Base-by-base conservation (phyloP, 768 basidiomycete species). In the Leccinum subtestaceum region DNA sequence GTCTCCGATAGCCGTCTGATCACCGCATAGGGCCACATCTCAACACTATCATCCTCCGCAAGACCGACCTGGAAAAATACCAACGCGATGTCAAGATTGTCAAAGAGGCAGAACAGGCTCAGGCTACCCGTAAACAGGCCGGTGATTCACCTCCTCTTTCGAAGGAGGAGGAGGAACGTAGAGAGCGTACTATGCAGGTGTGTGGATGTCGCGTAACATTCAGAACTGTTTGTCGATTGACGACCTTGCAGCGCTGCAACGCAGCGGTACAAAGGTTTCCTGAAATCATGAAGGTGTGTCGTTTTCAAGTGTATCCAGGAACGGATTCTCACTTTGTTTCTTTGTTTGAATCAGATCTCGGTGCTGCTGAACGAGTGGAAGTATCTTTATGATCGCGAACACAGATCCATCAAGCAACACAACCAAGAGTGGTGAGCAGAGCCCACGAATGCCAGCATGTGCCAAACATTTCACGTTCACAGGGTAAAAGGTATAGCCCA, bases 401-500 rank as follows among this genome's bases (percentile, higher is more conserved):
- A 52, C 3, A 53, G 36, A 12, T 27, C 5, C 0, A n/a, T 59
- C 9, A 65, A 65, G 50, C 57, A 19, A 2, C 4, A 25, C 3
- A 69, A 66, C 50, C 25, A 49, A 13, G 0, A 0, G 8, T 73
- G 67, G 74, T 70, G 40, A 56, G 62, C 43, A 36, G 12, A 11
- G 6, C 2, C 4, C 2, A 1, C 7, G 17, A 15, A 38, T 25
- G 12, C 3, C 8, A 15, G 47, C 11, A 54, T 52, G 38, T 32
- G 19, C 13, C 36, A 15, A 36, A 21, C n/a, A 1, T 19, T 25
- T 4, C 21, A 12, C 23, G 13, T 25, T 32, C 38, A 11, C 51
- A 85, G 84, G 53, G 74, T 74, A 19, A 68, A 63, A 51, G 0
- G 0, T 0, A 62, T 78, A 27, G 80, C 81, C 0, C 12, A 48